Base-by-base conservation (phyloP, 495 filamentous ascomycete species). In the Penicillium chermesinum region DNA sequence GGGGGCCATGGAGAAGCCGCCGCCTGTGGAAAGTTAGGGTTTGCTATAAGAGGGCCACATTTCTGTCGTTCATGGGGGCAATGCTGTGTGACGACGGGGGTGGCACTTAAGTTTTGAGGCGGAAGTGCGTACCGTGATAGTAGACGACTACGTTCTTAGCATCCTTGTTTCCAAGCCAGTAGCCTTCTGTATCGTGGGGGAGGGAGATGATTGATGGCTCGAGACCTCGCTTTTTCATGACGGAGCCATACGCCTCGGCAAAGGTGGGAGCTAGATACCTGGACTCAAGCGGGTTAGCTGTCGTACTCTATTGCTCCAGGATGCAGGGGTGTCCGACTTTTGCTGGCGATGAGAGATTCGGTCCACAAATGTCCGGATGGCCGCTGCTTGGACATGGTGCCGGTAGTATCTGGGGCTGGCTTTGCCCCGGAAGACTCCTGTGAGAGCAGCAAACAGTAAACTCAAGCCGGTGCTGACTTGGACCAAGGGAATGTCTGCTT, bases 71-170 rank as follows among this genome's bases (percentile, higher is more conserved):
- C n/a, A n/a, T n/a, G n/a, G n/a, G n/a, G n/a, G n/a, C n/a, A n/a
- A n/a, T n/a, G n/a, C n/a, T n/a, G n/a, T n/a, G n/a, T n/a, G n/a
- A n/a, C n/a, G n/a, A n/a, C n/a, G n/a, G n/a, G n/a, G n/a, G n/a
- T n/a, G n/a, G n/a, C n/a, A n/a, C n/a, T n/a, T n/a, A n/a, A n/a
- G n/a, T n/a, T n/a, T n/a, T n/a, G n/a, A n/a, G n/a, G n/a, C n/a
- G 38, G 32, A 30, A 19, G 20, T 14, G 54, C 65, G 25, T 22
- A 81, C 78, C 83, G 46, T 83, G 81, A 53, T 79, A 80, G 56
- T 77, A 85, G 4, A 85, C 22, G 6, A 87, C 51, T 0, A 80
- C 63, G 22, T 80, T 76, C 59, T 81, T 69, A 7, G 81, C 79
- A 30, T 68, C 64, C 40, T 72, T 69, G 30, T 71, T 65, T 3